These are phyloP conservation scores for Cubamyces lactineus DNA, from an alignment of 768 basidiomycete species.

Conservation along the genomic window DNA sequence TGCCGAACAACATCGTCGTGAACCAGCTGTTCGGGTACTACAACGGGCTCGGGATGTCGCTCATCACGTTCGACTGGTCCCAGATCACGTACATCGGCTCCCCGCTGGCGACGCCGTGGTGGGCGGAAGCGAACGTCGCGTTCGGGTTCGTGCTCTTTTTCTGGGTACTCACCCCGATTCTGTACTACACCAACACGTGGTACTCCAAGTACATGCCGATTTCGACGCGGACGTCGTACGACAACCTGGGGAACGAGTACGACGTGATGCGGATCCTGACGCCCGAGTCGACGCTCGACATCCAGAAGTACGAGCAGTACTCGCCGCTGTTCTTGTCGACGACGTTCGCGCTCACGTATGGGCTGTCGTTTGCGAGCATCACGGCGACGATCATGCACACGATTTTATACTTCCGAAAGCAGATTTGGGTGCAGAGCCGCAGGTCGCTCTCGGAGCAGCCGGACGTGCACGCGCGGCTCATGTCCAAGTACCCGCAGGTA, in stretches of 20 bases:
- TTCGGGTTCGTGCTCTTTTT: constrained; percentile 69
- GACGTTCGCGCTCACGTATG: constrained; percentile 80
- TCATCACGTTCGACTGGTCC: constrained; percentile 83
- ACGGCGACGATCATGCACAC: constrained; percentile 77
- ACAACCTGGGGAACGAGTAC: constrained; percentile 47
- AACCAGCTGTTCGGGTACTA: constrained; percentile 77
- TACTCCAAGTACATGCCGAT: constrained; percentile 69
- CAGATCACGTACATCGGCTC: constrained; percentile 69
- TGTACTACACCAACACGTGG: constrained; percentile 74
- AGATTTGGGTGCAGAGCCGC: constrained; percentile 72
- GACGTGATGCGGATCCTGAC: constrained; percentile 47
- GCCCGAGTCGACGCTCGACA: constrained; percentile 39
- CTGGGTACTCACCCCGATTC: constrained; percentile 63
- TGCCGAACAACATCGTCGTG: constrained; percentile 64
- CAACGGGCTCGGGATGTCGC: constrained; percentile 53
- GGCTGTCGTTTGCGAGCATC: constrained; percentile 79
- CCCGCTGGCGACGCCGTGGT: constrained; percentile 82
- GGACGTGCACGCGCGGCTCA: constrained; percentile 83
- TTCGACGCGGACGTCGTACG: constrained; percentile 41
- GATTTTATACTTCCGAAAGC: constrained; percentile 73
- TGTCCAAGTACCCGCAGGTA: constrained; percentile 75
- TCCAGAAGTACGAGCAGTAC: constrained; percentile 45
- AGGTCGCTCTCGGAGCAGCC: constrained; percentile 77
- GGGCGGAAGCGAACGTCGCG: constrained; percentile 74
- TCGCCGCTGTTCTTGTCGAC: constrained; percentile 53